These are phyloP conservation scores for Trichoderma parareesei DNA, from an alignment of 495 filamentous ascomycete species.

Conservation along the genomic window DNA sequence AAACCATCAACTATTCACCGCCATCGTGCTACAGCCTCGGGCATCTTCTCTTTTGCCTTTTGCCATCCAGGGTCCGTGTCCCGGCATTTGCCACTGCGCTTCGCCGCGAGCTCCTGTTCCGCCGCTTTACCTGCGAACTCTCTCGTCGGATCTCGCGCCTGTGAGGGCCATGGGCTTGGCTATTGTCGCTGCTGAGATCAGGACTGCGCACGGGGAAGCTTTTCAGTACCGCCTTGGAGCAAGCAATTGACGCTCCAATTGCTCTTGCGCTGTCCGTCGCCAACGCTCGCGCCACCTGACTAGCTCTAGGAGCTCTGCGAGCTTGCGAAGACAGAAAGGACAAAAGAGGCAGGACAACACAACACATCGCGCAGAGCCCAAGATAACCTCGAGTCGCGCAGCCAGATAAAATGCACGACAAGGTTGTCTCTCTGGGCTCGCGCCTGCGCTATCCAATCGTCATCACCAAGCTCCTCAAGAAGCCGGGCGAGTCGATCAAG, in stretches of 20 bases:
- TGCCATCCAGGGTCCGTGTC: no score
- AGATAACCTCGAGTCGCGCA: background rate
- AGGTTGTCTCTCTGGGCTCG: constrained; percentile 41
- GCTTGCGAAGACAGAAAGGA: no score
- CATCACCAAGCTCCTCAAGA: constrained; percentile 75
- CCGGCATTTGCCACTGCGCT: no score
- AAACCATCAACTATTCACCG: no score
- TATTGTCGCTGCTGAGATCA: background rate
- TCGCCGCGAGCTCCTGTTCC: constrained; percentile 2
- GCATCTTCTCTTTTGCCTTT: no score
- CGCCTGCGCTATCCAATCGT: constrained; percentile 89
- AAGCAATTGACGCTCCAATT: background rate
- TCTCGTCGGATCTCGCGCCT: background rate
- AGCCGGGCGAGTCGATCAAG: constrained; percentile 62
- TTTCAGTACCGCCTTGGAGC: background rate
- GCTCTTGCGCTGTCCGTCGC: background rate
- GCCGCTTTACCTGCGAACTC: background rate
- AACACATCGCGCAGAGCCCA: background rate
- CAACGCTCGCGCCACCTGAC: background rate
- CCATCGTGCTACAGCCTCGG: no score
- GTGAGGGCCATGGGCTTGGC: constrained; percentile 12
- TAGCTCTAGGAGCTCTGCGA: background rate
- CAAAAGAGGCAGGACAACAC: background rate
- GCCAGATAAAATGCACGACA: constrained; percentile 14
- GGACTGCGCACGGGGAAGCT: constrained; percentile 4